phyloP scores from a whole-genome alignment of 179 eudicot genomes.

The Nepenthes alata region DNA sequence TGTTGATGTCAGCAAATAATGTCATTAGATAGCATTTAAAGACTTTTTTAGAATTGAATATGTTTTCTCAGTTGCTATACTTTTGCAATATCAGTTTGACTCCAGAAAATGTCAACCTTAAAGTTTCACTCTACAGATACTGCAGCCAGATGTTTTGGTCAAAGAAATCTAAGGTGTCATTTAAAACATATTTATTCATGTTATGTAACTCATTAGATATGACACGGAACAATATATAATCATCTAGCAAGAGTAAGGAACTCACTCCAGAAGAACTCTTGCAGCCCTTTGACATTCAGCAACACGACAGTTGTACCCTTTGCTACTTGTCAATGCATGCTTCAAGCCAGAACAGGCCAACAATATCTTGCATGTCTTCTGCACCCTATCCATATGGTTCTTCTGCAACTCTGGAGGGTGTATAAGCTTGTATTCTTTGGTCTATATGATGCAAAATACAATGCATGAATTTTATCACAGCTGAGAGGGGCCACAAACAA shows the following conservation, averaged over 20 bases:
- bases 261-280: conserved; percentile 64
- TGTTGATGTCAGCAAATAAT: too few relatives aligned
- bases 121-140: neutral
- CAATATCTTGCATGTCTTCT: conserved; percentile 65
- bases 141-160: too few relatives aligned
- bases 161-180: too few relatives aligned
- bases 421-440: conserved; percentile 77
- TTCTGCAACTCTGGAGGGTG: conserved; percentile 25
- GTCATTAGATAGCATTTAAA: too few relatives aligned
- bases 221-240: neutral
- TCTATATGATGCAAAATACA: conserved; percentile 31
- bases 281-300: conserved; percentile 91
- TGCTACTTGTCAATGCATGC: conserved; percentile 67
- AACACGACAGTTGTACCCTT: conserved; percentile 76
- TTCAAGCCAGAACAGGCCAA: conserved; percentile 89
- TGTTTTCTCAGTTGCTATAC: neutral
- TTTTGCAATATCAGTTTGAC: neutral
- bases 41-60: too few relatives aligned
- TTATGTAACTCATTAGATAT: neutral
- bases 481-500: neutral
- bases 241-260: conserved; percentile 1
- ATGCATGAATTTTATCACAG: neutral
- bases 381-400: conserved; percentile 19
- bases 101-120: neutral
- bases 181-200: too few relatives aligned